Percentiles rank a stretch among this genome's conserved stretches.
Conservation (phyloP, 2,329 filamentous ascomycete species). For the Diaporthe sp. region DNA sequence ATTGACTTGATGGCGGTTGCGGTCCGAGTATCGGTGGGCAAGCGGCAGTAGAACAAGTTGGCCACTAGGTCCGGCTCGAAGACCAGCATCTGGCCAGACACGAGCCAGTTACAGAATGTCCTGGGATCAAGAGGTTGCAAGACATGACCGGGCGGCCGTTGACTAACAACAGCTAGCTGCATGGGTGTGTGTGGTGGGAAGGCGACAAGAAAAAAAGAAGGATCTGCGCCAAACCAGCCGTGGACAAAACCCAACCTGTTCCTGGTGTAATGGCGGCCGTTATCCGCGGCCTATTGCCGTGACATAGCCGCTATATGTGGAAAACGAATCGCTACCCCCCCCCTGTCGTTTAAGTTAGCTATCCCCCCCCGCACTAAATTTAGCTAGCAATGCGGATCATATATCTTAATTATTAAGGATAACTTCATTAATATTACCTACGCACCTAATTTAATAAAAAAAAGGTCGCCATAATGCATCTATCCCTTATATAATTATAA, state of each 20-base stretch:
- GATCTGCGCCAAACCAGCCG: slow-evolving; percentile 7
- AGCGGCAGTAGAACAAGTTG: slow-evolving; percentile 9
- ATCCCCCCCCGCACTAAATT: no score
- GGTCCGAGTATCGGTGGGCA: slow-evolving; percentile 37
- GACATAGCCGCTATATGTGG: no score
- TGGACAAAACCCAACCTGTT: neutral
- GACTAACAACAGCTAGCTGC: slow-evolving; percentile 2
- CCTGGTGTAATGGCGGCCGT: slow-evolving; percentile 1
- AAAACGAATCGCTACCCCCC: no score
- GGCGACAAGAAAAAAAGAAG: slow-evolving; percentile 11
- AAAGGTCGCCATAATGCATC: no score
- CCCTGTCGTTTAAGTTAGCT: no score
- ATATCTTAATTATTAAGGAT: no score
- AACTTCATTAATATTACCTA: no score
- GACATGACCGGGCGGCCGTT: neutral
- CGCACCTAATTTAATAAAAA: no score
- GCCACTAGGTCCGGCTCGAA: slow-evolving; percentile 1
- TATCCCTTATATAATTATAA: no score
- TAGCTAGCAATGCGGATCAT: no score
- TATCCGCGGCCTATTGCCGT: slow-evolving; percentile 31
- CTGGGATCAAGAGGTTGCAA: slow-evolving; percentile 7
- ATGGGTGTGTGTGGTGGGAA: neutral
- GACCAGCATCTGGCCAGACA: slow-evolving; percentile 6
- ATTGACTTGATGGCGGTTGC: neutral
- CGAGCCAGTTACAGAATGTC: neutral